Base-by-base conservation (phyloP, 106 monocot genomes). In the Platanthera zijinensis region DNA sequence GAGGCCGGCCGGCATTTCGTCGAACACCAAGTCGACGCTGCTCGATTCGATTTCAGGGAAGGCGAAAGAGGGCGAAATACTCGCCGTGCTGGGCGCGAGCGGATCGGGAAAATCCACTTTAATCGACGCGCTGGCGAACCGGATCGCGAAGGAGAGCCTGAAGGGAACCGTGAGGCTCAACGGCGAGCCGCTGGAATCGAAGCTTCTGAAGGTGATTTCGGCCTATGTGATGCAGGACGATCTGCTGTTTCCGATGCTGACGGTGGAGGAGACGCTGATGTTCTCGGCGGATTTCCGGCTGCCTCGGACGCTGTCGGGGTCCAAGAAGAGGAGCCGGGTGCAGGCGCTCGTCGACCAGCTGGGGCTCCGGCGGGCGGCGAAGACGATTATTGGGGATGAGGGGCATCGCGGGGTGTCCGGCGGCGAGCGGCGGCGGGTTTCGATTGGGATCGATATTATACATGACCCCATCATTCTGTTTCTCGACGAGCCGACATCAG, bases 401-500 rank as follows among this genome's bases (percentile, higher is more conserved):
- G 84, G 82, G 11, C 91, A 91, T 74, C 84, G 91, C 52, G 91
- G 91, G 3, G 93, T 96, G 3, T 93, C 93, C 4, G 96, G 96
- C 6, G 93, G 93, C 4, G 93, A 96, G 83, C 80, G 93, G 15
- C 57, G 93, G 32, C 48, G 93, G 2, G 96, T 96, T 3, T 96
- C 96, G 25, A 96, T 96, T 50, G 96, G 96, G 22, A 89, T 82
- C 8, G 93, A 96, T 75, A 93, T 96, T 74, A 83, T 96, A 75
- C 96, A 96, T 74, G 93, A 96, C 79, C 96, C 96, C n/a, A 93
- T 96, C 50, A 52, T 96, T 6, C 82, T 91, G 51, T 96, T 96
- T 80, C 88, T 96, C 15, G 96, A 96, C 78, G 96, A 96, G 79
- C 96, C 96, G 15, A 96, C 96, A n/a, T 96, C 96, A 51, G 96